phyloP scores from a whole-genome alignment of 2,329 filamentous ascomycete genomes.

The Pseudohalonectria lignicola region DNA sequence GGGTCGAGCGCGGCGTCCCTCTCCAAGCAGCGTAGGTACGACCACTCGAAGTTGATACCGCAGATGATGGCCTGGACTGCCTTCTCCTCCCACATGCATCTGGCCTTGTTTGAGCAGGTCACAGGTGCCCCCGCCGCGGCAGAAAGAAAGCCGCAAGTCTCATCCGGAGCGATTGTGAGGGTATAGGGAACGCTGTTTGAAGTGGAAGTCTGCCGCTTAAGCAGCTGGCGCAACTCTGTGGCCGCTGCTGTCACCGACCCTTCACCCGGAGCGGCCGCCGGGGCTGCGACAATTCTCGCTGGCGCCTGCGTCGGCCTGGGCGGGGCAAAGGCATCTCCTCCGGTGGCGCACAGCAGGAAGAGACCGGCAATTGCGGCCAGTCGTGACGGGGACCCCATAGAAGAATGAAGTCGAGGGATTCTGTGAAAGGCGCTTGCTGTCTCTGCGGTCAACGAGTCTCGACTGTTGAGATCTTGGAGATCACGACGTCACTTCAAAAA shows the following conservation, averaged over 20 bases:
- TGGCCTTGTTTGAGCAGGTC: slow-evolving; percentile 4
- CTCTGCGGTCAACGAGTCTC: too few species aligned
- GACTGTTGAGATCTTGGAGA: too few species aligned
- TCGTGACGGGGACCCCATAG: too few species aligned
- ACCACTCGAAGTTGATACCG: neutral
- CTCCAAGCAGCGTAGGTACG: neutral
- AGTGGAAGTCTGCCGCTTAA: too few species aligned
- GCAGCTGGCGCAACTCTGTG: neutral
- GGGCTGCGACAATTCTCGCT: too few species aligned
- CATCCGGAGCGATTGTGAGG: slow-evolving; percentile 5
- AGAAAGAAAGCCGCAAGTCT: slow-evolving; percentile 7
- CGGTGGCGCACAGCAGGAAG: too few species aligned
- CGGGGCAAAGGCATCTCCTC: too few species aligned
- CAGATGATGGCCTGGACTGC: slow-evolving; percentile 5
- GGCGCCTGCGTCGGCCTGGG: too few species aligned
- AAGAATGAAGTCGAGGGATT: too few species aligned
- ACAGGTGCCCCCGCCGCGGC: slow-evolving; percentile 4
- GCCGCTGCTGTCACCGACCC: neutral
- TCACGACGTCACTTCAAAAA: too few species aligned
- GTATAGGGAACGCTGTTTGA: neutral
- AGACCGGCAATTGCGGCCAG: too few species aligned
- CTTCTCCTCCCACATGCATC: slow-evolving; percentile 5
- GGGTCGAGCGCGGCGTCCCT: slow-evolving; percentile 1
- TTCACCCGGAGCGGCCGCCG: neutral
- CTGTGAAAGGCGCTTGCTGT: too few species aligned